Evolutionary conservation across 108 stramenopile genomes (phyloP), one percentile per base, ranked within the genome.

Genomic region (Aurantiochytrium sp.): DNA sequence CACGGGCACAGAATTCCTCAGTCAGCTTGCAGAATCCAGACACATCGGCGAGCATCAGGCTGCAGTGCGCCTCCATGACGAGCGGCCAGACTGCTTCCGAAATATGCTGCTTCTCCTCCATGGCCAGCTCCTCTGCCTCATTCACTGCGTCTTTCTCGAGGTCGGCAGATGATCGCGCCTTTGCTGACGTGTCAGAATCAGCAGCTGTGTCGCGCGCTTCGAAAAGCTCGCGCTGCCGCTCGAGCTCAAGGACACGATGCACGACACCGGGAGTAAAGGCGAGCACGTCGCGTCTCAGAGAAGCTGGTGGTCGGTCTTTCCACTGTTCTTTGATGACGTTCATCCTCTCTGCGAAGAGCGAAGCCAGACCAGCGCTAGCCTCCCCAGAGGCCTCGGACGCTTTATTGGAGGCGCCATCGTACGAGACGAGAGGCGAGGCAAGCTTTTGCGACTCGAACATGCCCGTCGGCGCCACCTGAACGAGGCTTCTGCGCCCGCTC

Each of bases 41-140:
- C 6, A 81, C 73, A 30, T 81, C 73, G 6, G 73, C 73, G 27
- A 81, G 45, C 73, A 81, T 81, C 45, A 81, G 32, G 45, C 27
- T 81, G 45, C 73, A 81, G 45, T 1, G 6, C 32, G 45, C n/a
- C 12, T 24, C 21, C 6, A 24, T 42, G 1, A 24, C n/a, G 12
- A 24, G 8, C 45, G 73, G 73, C 73, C 73, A 81, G 27, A 81
- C 73, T 10, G 68, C n/a, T 6, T 10, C 19, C 30, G 68, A 81
- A 22, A 81, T 37, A 24, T 42, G 12, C 45, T 41, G 42, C 24
- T 42, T 48, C 73, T 81, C 15, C 3, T 81, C n/a, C n/a, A n/a
- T n/a, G n/a, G n/a, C n/a, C n/a, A n/a, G n/a, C n/a, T n/a, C n/a
- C n/a, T n/a, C n/a, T n/a, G n/a, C n/a, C n/a, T n/a, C n/a, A n/a